Evolutionary conservation across 306 rosid genomes (phyloP), one percentile per base, ranked within the genome.

Genomic region (Trichosanthes truncata): DNA sequence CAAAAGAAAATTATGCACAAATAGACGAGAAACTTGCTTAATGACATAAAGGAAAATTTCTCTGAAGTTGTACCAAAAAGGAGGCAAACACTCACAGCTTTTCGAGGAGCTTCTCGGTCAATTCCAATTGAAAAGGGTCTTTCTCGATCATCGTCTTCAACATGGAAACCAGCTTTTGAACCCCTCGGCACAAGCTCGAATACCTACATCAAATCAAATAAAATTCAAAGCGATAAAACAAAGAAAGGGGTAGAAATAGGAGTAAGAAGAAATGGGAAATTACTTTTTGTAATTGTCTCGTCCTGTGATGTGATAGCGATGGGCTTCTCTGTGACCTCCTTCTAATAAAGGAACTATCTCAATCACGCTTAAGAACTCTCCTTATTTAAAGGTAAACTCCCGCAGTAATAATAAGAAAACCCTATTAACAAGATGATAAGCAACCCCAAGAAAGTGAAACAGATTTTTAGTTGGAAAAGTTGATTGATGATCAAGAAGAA

Each of bases 221-320:
- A 78, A 78, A 63, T 2, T n/a, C n/a, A n/a, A n/a, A n/a, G n/a
- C n/a, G n/a, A n/a, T n/a, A n/a, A n/a, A n/a, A n/a, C n/a, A 46
- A 65, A 65, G 15, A 77, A 11, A 3, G 48, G 31, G 6, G 14
- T 0, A 9, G n/a, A 81, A 31, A 65, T 3, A 0, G 9, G n/a
- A n/a, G n/a, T n/a, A 38, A 82, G 33, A 40, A 77, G 7, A 74
- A n/a, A 67, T 41, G 69, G 49, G 12, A 17, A n/a, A 17, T 36
- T 84, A 92, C 98, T 90, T 92, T 82, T 95, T 92, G 88, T 95
- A 95, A 88, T 95, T 97, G 67, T 95, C 97, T 1, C 97, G 97
- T 14, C 86, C 90, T n/a, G 93, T 91, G 26, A 92, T 45, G 80
- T 85, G 93, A 80, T 92, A 94, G 7, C 97, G 89, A 65, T 81